Evolutionary conservation across 2,329 filamentous ascomycete species (phyloP).

Genomic region (Pseudogymnoascus sp.): DNA sequence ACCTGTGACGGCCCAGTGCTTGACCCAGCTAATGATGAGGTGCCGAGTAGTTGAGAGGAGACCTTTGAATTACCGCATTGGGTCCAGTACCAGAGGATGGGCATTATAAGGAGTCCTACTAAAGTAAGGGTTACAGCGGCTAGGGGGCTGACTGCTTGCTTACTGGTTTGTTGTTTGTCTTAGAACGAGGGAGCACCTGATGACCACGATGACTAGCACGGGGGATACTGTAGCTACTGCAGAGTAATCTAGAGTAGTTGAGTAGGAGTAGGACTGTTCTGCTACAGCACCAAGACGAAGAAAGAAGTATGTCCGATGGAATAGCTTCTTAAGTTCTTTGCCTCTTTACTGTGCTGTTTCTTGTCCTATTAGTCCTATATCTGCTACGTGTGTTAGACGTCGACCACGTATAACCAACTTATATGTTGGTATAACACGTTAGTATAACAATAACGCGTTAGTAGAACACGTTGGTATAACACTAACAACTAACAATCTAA

Average conservation of each 20-base stretch:
- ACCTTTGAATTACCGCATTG: not conserved
- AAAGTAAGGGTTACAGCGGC: not conserved
- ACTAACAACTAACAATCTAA: not conserved
- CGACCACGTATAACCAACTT: not conserved
- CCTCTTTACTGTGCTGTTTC: not conserved
- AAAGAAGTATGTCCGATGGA: not conserved
- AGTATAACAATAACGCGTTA: not conserved
- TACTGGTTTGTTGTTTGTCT: not conserved
- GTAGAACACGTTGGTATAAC: not conserved
- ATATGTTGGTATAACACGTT: not conserved
- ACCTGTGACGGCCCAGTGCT: not conserved
- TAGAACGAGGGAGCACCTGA: not conserved
- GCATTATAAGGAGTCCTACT: not conserved
- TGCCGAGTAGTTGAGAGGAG: not conserved
- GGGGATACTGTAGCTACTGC: not conserved
- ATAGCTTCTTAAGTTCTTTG: not conserved
- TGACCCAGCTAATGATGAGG: not conserved
- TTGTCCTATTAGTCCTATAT: not conserved
- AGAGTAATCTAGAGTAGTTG: not conserved
- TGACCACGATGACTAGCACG: not conserved
- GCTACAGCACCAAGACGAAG: not conserved
- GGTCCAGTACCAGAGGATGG: not conserved
- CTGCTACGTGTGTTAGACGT: not conserved
- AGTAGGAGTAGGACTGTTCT: not conserved
- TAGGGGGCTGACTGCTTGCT: not conserved